Evolutionary conservation across 78 protist genomes (phyloP).

Genomic region (Bodo saltans): DNA sequence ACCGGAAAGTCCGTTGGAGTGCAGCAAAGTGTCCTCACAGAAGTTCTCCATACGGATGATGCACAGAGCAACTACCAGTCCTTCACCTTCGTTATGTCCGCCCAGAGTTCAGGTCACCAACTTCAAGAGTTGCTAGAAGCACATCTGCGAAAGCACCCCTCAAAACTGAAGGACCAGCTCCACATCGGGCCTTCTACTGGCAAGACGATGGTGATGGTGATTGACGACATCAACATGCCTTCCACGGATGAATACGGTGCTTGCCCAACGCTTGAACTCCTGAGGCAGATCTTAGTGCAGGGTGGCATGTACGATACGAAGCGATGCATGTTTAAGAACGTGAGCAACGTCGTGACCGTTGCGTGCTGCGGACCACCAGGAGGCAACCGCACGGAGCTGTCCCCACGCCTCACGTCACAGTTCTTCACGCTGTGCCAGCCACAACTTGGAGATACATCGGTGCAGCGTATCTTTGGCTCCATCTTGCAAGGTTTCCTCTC

Average conservation of each 20-base stretch:
- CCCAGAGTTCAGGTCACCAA: no score
- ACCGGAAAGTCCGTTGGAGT: background rate
- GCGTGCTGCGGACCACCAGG: constrained; percentile 69
- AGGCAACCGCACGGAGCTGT: constrained; percentile 59
- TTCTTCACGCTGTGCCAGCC: constrained; percentile 47
- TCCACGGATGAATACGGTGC: constrained; percentile 61
- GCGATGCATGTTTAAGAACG: constrained; percentile 45
- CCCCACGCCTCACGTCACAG: constrained; percentile 51
- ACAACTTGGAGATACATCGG: constrained; percentile 1
- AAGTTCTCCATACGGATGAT: constrained; percentile 30
- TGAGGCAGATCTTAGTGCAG: constrained; percentile 56
- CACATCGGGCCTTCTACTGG: constrained; percentile 40
- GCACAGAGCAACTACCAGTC: constrained; percentile 32
- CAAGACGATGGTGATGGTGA: constrained; percentile 47
- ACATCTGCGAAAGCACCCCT: no score
- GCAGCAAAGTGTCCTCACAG: constrained; percentile 29
- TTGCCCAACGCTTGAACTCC: constrained; percentile 70
- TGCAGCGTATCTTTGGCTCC: constrained; percentile 44
- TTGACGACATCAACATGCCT: constrained; percentile 88
- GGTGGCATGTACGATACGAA: constrained; percentile 66
- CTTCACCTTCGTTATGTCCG: background rate
- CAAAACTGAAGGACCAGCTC: no score
- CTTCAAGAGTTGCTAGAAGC: no score
- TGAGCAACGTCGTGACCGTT: constrained; percentile 29
- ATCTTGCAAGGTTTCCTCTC: constrained; percentile 51